Evolutionary conservation across 2,329 filamentous ascomycete genomes (phyloP).

Genomic region (Claviceps capensis): DNA sequence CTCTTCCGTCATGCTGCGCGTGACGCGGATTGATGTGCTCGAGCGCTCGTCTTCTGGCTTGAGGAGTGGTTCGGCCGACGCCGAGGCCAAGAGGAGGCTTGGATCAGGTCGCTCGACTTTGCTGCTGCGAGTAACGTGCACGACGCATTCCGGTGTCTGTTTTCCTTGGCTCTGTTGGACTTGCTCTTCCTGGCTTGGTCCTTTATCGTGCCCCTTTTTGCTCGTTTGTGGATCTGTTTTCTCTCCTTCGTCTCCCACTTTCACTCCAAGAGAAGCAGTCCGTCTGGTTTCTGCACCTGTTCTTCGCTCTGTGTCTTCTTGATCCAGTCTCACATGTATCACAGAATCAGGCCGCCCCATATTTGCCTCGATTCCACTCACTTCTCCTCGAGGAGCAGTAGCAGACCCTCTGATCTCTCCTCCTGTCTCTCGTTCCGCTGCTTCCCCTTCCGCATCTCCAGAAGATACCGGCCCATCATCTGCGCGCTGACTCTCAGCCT

Average conservation of each 20-base stretch:
- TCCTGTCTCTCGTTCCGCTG: too few species aligned
- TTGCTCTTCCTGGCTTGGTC: background rate
- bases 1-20: conserved; percentile 12
- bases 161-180: background rate
- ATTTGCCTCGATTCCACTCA: too few species aligned
- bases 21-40: conserved; percentile 3
- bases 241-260: background rate
- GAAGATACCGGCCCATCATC: background rate
- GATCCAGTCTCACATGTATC: too few species aligned
- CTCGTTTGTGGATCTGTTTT: background rate
- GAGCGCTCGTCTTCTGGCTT: conserved; percentile 1
- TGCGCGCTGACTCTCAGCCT: background rate
- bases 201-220: background rate
- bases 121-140: conserved; percentile 16
- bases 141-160: background rate
- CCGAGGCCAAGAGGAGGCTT: conserved; percentile 14
- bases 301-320: too few species aligned
- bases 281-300: too few species aligned
- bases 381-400: too few species aligned
- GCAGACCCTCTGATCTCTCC: too few species aligned
- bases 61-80: conserved; percentile 2
- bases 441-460: background rate
- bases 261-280: background rate
- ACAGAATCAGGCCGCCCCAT: too few species aligned
- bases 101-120: conserved; percentile 12